These are phyloP conservation scores for Lasiosphaeria ovina DNA, from an alignment of 495 filamentous ascomycete genomes.

Conservation along the genomic window DNA sequence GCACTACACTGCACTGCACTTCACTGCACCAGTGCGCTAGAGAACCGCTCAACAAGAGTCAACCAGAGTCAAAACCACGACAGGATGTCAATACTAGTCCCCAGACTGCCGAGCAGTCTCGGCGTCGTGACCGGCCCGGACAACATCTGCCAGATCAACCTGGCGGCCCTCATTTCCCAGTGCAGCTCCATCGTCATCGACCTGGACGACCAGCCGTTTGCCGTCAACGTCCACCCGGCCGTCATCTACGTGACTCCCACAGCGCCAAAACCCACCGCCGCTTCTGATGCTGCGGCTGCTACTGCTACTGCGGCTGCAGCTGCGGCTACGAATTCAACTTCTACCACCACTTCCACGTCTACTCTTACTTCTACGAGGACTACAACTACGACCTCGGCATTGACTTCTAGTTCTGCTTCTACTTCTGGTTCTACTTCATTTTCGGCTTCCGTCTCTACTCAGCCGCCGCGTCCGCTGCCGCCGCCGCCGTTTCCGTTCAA, in stretches of 20 bases:
- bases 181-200: conserved; percentile 18
- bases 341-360: background rate
- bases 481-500: too few species aligned
- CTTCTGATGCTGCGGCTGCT: background rate
- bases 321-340: background rate
- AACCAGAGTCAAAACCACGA: too few species aligned
- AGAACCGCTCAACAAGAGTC: too few species aligned
- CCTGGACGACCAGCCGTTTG: conserved; percentile 1
- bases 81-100: conserved; percentile 12
- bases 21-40: too few species aligned
- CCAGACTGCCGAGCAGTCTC: conserved; percentile 14
- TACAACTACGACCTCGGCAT: too few species aligned
- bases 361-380: background rate
- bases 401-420: too few species aligned
- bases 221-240: conserved; percentile 14
- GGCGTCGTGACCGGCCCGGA: conserved; percentile 10
- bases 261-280: background rate
- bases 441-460: too few species aligned
- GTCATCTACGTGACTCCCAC: conserved; percentile 17
- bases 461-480: too few species aligned
- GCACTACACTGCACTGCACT: too few species aligned
- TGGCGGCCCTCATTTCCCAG: conserved; percentile 13
- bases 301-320: background rate
- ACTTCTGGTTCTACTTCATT: too few species aligned
- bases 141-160: conserved; percentile 18